phyloP scores from a whole-genome alignment of 2,329 filamentous ascomycete genomes.

The Alternaria gaisen region DNA sequence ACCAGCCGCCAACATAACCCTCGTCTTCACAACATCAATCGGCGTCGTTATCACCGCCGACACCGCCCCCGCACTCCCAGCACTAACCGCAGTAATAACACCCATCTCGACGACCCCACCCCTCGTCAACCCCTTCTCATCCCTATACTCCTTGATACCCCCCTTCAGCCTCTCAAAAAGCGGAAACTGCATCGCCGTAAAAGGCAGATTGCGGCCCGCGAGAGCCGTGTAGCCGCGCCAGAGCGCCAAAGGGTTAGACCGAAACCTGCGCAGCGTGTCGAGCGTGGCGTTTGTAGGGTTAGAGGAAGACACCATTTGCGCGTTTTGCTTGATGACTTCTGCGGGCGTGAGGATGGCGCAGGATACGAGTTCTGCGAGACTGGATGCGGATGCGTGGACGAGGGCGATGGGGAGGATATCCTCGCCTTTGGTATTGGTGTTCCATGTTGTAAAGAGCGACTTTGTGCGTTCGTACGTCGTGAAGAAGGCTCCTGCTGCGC shows the following conservation, averaged over 20 bases:
- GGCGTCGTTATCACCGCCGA: conserved; percentile 87
- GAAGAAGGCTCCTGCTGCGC: conserved; percentile 82
- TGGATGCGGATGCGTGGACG: conserved; percentile 77
- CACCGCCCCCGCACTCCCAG: conserved; percentile 75
- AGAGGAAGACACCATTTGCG: conserved; percentile 73
- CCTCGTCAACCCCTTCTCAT: conserved; percentile 47
- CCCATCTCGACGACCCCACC: conserved; percentile 70
- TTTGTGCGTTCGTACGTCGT: conserved; percentile 87
- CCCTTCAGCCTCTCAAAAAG: conserved; percentile 78
- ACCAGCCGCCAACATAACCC: conserved; percentile 76
- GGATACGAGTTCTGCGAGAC: conserved; percentile 80
- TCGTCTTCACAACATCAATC: conserved; percentile 87
- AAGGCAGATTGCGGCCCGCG: conserved; percentile 82
- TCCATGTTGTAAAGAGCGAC: conserved; percentile 63
- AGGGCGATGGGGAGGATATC: conserved; percentile 70
- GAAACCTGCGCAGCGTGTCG: conserved; percentile 66
- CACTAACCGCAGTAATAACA: conserved; percentile 75
- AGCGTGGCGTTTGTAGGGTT: conserved; percentile 60
- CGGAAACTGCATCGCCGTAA: conserved; percentile 88
- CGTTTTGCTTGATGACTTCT: conserved; percentile 93
- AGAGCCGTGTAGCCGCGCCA: conserved; percentile 82
- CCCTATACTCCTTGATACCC: conserved; percentile 59
- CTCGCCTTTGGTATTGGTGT: conserved; percentile 48
- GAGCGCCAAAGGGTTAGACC: conserved; percentile 62
- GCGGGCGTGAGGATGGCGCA: conserved; percentile 88